Conservation (phyloP, 202 grass and related monocot genomes). For the Elaeis oleifera region DNA sequence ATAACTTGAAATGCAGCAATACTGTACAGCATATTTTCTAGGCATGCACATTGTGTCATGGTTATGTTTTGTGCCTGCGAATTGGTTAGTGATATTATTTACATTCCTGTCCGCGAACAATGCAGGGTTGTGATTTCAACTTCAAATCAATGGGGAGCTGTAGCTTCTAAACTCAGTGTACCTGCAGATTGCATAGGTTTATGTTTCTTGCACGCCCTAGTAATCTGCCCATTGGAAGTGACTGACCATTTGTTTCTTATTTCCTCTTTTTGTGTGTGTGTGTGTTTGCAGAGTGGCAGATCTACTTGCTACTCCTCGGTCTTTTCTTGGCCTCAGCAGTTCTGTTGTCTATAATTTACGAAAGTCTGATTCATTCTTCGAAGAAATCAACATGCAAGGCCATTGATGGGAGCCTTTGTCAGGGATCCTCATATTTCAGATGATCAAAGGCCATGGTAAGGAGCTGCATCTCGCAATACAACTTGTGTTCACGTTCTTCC, state of each 20-base stretch:
- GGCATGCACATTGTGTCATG: no score
- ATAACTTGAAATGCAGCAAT: no score
- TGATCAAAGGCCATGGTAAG: conserved; percentile 47
- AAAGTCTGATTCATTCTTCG: conserved; percentile 58
- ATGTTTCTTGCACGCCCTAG: neutral
- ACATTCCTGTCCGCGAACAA: neutral
- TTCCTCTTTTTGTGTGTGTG: neutral
- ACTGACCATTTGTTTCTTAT: neutral
- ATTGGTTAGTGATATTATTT: neutral
- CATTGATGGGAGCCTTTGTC: conserved; percentile 31
- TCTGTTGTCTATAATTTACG: conserved; percentile 57
- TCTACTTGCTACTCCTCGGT: conserved; percentile 51
- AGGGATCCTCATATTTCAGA: conserved; percentile 41
- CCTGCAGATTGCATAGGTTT: conserved; percentile 94
- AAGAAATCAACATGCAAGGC: conserved; percentile 35
- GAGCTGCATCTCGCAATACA: neutral
- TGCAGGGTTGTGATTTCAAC: conserved; percentile 69
- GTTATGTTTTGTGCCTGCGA: no score
- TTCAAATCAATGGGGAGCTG: conserved; percentile 67
- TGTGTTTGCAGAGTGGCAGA: conserved; percentile 70
- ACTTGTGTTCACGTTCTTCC: no score
- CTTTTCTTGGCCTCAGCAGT: conserved; percentile 58
- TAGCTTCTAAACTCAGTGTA: conserved; percentile 67
- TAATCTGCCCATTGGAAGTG: no score
- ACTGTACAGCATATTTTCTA: no score